Evolutionary conservation across 805 yeast species (phyloP), one percentile per base, ranked within the genome.

Genomic region (Peterozyma toletana): DNA sequence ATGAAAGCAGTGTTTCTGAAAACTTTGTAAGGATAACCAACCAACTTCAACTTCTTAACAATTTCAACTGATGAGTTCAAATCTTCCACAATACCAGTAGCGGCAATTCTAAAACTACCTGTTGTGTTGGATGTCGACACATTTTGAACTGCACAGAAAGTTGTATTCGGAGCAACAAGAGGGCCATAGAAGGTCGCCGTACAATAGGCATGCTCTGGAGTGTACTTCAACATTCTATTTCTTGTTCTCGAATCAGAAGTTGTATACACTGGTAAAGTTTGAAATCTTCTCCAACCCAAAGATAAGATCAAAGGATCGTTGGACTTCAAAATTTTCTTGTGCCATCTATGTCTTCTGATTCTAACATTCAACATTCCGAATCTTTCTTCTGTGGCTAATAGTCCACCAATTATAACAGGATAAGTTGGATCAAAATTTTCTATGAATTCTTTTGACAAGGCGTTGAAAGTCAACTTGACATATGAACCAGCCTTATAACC

Each of bases 321-420:
- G 9, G 97, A 79, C 64, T 93, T 93, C 55, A 93, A 71, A 47
- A 95, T 87, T 73, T 89, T 89, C 60, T 89, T 91, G 66, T 93
- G 97, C 99, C 99, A 93, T 70, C 99, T 81, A 62, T 93, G 99
- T 65, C 96, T 82, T 78, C 96, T 89, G 48, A 93, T 79, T 68
- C 98, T 80, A 39, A 87, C 96, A 58, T 87, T 91, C 67, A 89
- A 72, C 57, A 86, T 83, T 5, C 99, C 99, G 59, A 90, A 91
- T 57, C 95, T 75, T 46, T 89, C 84, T 60, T 93, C 99, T 5
- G 96, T 87, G 33, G 93, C 79, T 47, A 91, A 68, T 46, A 93
- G 68, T 2, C 98, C 97, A 47, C 99, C 99, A 54, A 95, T 66
- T 14, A 93, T 77, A 29, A 93, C 71, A 11, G 99, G 98, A 57